Evolutionary conservation across 1,284 basidiomycete species (phyloP), one percentile per base, ranked within the genome.

Genomic region (Malassezia globosa): DNA sequence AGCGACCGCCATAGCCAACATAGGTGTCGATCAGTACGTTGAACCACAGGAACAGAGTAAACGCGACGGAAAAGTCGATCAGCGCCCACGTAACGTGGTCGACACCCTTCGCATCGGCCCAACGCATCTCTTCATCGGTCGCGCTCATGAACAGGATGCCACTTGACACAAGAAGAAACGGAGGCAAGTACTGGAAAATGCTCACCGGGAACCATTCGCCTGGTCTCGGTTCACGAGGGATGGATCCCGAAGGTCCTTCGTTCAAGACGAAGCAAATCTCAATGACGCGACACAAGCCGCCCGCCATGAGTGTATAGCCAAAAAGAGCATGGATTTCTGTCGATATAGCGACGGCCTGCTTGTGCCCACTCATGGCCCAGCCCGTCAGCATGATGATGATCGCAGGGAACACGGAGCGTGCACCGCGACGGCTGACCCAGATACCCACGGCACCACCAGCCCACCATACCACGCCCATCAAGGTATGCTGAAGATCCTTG

Each of bases 401-500:
- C 14, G 79, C 80, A 1, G 90, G 89, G 2, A 92, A 76, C 19
- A 92, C 79, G 37, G 82, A 85, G 49, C 88, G 80, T 77, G 83
- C 82, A 49, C 87, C 87, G 36, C 84, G 83, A 42, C 87, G 78
- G 16, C 85, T 80, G 11, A 92, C 78, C 72, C 83, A 86, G 42
- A 95, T 83, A 1, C 89, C 90, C 2, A 94, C 76, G 19, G 83
- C 77, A 27, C 90, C 90, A 39, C 89, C 90, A 22, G 83, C 79
- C 86, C 87, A 90, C 90, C 87, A 75, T 0, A 74, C 42, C 0
- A 73, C 64, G 19, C 69, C 60, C 66, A 73, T 62, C 16, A 72
- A 74, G 83, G 87, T 90, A 71, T 94, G 87, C 65, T 94, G 88
- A 83, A 92, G 84, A 68, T 94, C 86, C 72, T 92, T 90, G 56